Base-by-base conservation (phyloP, 2,329 filamentous ascomycete species). In the Aureobasidium uvarum region DNA sequence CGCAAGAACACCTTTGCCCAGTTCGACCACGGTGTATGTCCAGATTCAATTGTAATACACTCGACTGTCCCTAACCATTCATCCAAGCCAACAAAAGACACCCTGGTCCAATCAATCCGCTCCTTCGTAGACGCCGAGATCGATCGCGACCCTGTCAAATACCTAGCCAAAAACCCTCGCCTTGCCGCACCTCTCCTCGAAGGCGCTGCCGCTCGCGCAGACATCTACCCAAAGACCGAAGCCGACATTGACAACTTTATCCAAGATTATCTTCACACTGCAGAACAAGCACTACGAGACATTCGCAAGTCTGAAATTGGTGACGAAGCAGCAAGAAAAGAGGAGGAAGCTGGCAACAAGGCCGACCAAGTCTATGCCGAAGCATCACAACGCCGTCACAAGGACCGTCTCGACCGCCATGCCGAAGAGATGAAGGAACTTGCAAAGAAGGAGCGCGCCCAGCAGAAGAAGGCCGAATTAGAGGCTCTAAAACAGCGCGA, bases 1-100 rank as follows among this genome's bases (percentile, higher is more conserved):
- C 86, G 90, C 67, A 93, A 92, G 74, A 84, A 90, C 71, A 83
- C 91, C 13, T 92, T 90, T 84, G 85, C 89, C 52, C 87, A 90
- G 66, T 91, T 91, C 70, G 86, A 88, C 72, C 83, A 85, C 36
- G 88, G 86, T 70, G 89, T 91, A 83, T 66, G 84, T 45, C 1
- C 20, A 39, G 7, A 18, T 51, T 5, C 7, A 31, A 7, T 39
- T 28, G 1, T 41, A 13, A 7, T 1, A 5, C n/a, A 13, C 13
- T 14, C 8, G 1, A 11, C 10, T 2, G 16, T 3, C 5, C 38
- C 41, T 48, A 6, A 51, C 33, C 25, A 8, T 33, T 14, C 8
- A 10, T 20, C 59, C 41, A 67, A 92, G 89, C 86, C 89, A 68
- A 89, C 89, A 71, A 89, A 91, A 76, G 81, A 81, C 16, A 83